Evolutionary conservation across 2,329 filamentous ascomycete species (phyloP).

Genomic region (Colletotrichum shisoi): DNA sequence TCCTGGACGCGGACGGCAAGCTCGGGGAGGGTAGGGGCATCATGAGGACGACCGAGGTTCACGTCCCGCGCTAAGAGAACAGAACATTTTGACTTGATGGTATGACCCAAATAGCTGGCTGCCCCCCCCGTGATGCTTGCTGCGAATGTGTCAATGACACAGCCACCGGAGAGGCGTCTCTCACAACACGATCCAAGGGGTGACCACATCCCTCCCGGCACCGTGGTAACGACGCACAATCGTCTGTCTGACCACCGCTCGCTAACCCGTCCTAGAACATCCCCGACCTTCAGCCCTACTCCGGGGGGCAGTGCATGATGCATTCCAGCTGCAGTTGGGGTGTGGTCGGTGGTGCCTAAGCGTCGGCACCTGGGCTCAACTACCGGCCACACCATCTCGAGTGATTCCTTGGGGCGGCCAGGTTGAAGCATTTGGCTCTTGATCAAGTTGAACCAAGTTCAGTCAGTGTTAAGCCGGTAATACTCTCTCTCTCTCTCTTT

Average conservation of each 20-base stretch:
- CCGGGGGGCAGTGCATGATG: not conserved
- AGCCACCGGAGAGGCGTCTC: no score
- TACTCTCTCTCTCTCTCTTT: no score
- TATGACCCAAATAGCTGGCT: not conserved
- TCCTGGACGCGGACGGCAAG: not conserved
- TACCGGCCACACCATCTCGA: not conserved
- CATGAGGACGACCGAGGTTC: slow-evolving; percentile 34
- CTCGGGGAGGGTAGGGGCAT: slow-evolving; percentile 14
- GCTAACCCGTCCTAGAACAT: not conserved
- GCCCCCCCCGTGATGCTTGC: no score
- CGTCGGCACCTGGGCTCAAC: not conserved
- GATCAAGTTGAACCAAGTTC: not conserved
- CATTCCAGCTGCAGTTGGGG: no score
- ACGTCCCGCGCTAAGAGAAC: slow-evolving; percentile 13
- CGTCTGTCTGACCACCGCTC: not conserved
- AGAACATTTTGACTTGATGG: not conserved
- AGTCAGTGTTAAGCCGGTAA: not conserved
- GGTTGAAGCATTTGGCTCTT: no score
- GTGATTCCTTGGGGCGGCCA: not conserved
- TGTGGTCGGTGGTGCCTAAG: not conserved
- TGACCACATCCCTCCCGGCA: not conserved
- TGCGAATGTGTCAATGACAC: no score
- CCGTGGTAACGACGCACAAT: not conserved
- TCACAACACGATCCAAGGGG: no score
- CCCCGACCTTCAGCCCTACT: slow-evolving; percentile 4